Percentiles rank a stretch among this genome's conserved stretches.
Evolutionary conservation across 768 basidiomycete genomes (phyloP).

Genomic region (Russula earlei): DNA sequence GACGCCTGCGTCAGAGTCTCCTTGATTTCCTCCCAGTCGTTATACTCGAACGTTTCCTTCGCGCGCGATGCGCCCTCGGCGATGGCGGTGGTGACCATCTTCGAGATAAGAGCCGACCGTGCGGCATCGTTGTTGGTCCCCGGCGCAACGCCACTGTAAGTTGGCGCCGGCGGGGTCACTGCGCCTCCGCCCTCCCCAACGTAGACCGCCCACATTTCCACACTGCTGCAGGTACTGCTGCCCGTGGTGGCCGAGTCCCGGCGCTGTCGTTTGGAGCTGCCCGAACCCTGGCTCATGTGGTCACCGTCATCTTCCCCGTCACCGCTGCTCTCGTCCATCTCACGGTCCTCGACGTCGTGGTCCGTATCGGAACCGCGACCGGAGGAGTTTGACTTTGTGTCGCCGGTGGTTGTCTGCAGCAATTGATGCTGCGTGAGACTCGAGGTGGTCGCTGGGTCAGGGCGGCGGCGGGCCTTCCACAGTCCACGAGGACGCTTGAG

Average conservation of each 20-base stretch:
- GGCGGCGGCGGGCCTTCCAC: slow-evolving; percentile 13
- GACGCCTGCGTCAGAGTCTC: slow-evolving; percentile 49
- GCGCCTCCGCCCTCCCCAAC: background rate
- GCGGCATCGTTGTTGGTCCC: background rate
- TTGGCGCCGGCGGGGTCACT: no score
- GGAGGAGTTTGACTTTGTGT: background rate
- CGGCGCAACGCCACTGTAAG: background rate
- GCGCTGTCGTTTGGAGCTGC: slow-evolving; percentile 23
- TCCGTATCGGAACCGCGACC: slow-evolving; percentile 7
- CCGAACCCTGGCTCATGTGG: slow-evolving; percentile 20
- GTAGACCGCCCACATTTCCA: slow-evolving; percentile 11
- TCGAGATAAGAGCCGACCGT: background rate
- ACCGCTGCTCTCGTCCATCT: background rate
- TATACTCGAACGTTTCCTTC: slow-evolving; percentile 22
- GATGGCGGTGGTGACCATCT: slow-evolving; percentile 17
- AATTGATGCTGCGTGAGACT: background rate
- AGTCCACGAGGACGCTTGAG: slow-evolving; percentile 14
- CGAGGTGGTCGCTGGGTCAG: background rate
- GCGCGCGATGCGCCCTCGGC: background rate
- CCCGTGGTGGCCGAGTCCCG: slow-evolving; percentile 18
- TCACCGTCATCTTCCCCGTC: slow-evolving; percentile 16
- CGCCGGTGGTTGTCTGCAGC: background rate
- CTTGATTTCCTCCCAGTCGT: slow-evolving; percentile 59
- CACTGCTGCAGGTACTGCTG: slow-evolving; percentile 6
- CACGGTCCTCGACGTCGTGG: no score